These are phyloP conservation scores for Ceriops tagal DNA, from an alignment of 345 rosid species.

Conservation along the genomic window DNA sequence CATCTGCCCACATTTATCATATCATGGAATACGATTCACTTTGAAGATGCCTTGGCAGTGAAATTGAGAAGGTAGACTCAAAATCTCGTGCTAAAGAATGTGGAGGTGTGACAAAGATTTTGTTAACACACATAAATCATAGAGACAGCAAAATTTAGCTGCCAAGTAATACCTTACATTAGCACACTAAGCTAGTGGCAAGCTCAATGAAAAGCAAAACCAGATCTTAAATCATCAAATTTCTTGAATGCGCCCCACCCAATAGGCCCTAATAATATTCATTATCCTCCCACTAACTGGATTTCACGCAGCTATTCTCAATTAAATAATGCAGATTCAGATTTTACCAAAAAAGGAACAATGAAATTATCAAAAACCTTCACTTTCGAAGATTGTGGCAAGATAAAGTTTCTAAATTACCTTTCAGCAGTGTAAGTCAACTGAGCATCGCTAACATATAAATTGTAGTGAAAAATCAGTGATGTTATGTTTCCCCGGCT, in stretches of 20 bases:
- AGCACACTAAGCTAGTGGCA: not conserved
- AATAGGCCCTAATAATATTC: not conserved
- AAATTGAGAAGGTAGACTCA: not conserved
- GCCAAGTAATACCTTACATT: not conserved
- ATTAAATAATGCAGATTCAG: not conserved
- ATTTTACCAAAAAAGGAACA: not conserved
- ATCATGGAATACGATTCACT: not conserved
- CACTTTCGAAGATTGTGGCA: not conserved
- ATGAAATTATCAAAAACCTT: not conserved
- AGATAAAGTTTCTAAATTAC: conserved; percentile 25
- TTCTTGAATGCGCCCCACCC: not conserved
- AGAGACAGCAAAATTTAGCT: not conserved
- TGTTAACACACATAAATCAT: too few species aligned
- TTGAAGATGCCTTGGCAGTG: not conserved
- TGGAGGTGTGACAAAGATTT: not conserved
- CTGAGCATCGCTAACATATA: conserved; percentile 65
- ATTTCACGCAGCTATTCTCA: not conserved
- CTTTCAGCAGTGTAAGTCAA: conserved; percentile 81
- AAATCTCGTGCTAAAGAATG: not conserved
- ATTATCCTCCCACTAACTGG: not conserved
- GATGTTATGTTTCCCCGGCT: conserved; percentile 55
- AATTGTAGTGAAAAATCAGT: conserved; percentile 62
- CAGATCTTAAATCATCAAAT: not conserved
- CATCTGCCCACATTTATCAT: not conserved
- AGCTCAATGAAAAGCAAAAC: not conserved